Evolutionary conservation across 106 monocot genomes (phyloP).

Genomic region (Phalaenopsis aphrodite): DNA sequence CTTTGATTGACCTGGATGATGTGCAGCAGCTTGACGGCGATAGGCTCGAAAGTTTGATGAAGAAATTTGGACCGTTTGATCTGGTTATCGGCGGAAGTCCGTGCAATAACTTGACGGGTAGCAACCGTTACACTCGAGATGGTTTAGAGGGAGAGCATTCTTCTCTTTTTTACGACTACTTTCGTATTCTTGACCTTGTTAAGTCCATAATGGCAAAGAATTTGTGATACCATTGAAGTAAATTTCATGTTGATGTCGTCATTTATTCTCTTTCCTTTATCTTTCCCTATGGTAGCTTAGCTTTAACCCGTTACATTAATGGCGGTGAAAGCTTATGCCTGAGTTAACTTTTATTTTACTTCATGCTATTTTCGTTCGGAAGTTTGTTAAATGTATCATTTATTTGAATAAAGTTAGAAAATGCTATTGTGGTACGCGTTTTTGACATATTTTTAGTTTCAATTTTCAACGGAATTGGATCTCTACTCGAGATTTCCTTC

Average conservation of each 20-base stretch:
- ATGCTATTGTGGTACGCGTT: background rate
- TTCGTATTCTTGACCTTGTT: constrained; percentile 61
- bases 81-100: constrained; percentile 9
- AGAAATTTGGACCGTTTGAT: constrained; percentile 6
- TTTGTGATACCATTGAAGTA: background rate
- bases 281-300: background rate
- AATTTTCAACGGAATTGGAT: too few relatives aligned
- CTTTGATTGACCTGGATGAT: constrained; percentile 38
- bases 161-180: constrained; percentile 64
- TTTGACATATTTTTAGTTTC: background rate
- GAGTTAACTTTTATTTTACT: background rate
- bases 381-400: background rate
- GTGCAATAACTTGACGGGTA: constrained; percentile 54
- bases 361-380: background rate
- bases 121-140: constrained; percentile 62
- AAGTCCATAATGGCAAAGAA: constrained; percentile 45
- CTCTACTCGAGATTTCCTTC: too few relatives aligned
- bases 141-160: constrained; percentile 73
- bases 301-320: background rate
- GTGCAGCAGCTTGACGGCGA: constrained; percentile 35
- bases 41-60: constrained; percentile 24
- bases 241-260: too few relatives aligned
- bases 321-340: background rate
- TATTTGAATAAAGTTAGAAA: background rate
- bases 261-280: background rate